A percentile compares a stretch with the other conserved stretches of the same genome.
Evolutionary conservation across 2,329 filamentous ascomycete genomes (phyloP).

Genomic region (Aspergillus flavus): DNA sequence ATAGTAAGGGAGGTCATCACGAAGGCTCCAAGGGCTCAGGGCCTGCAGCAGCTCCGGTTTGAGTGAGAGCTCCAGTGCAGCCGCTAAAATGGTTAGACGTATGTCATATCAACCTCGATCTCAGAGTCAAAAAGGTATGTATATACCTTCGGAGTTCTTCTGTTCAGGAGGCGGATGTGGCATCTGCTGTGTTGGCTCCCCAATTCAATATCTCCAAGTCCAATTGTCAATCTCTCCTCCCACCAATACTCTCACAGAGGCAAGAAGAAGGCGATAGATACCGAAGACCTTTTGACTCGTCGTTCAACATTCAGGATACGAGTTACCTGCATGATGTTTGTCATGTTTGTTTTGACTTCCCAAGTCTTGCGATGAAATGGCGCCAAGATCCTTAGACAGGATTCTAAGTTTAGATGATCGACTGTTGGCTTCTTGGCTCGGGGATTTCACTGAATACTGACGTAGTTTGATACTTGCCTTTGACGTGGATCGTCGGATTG

Average conservation of each 20-base stretch:
- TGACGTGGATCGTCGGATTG: neutral
- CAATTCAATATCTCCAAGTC: neutral
- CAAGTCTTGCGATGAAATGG: neutral
- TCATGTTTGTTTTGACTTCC: neutral
- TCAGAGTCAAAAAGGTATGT: neutral
- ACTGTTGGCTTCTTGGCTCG: neutral
- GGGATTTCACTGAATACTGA: too few relatives aligned
- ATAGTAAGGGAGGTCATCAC: neutral
- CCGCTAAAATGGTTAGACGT: neutral
- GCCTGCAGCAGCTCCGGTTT: neutral
- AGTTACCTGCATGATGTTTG: neutral
- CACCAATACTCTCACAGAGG: neutral
- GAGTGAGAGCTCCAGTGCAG: neutral
- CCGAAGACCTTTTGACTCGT: neutral
- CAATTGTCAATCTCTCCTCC: neutral
- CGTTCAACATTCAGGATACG: rapidly evolving
- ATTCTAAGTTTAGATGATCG: neutral
- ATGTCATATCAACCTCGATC: neutral
- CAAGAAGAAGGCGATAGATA: neutral
- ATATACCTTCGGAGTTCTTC: neutral
- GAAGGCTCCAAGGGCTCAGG: neutral
- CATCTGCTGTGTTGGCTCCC: neutral
- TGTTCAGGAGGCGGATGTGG: neutral
- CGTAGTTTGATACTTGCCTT: neutral
- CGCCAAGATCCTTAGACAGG: neutral